These are phyloP conservation scores for Cynara cardunculus DNA, from an alignment of 129 eudicot genomes.

Conservation along the genomic window DNA sequence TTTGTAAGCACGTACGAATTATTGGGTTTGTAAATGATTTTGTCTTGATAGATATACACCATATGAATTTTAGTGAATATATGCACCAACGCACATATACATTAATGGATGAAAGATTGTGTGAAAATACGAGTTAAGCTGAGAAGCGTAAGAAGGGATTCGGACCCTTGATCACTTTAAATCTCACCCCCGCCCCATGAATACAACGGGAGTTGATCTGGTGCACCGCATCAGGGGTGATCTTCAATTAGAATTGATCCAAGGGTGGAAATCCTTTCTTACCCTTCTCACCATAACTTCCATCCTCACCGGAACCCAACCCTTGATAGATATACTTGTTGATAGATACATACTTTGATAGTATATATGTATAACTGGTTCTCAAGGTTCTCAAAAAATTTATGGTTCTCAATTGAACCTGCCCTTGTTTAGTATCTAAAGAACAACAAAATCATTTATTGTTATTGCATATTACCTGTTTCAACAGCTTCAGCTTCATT, in stretches of 20 bases:
- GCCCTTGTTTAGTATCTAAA: background rate
- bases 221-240: too few species aligned
- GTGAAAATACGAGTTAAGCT: too few species aligned
- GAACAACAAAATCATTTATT: background rate
- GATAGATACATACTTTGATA: background rate
- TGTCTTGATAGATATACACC: background rate
- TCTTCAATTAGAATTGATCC: too few species aligned
- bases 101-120: too few species aligned
- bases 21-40: background rate
- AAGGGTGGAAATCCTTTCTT: too few species aligned
- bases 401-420: background rate
- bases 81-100: background rate
- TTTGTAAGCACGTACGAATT: background rate
- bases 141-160: too few species aligned
- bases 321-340: background rate
- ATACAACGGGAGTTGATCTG: too few species aligned
- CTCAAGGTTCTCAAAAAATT: background rate
- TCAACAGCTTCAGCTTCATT: conserved; percentile 60
- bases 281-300: too few species aligned
- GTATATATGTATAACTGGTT: background rate
- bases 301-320: too few species aligned
- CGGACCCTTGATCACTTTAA: too few species aligned
- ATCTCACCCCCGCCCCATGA: too few species aligned
- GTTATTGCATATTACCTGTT: conserved; percentile 29
- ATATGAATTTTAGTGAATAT: background rate